These are phyloP conservation scores for Penicillium occitanis DNA, from an alignment of 2,329 filamentous ascomycete species.

Conservation along the genomic window DNA sequence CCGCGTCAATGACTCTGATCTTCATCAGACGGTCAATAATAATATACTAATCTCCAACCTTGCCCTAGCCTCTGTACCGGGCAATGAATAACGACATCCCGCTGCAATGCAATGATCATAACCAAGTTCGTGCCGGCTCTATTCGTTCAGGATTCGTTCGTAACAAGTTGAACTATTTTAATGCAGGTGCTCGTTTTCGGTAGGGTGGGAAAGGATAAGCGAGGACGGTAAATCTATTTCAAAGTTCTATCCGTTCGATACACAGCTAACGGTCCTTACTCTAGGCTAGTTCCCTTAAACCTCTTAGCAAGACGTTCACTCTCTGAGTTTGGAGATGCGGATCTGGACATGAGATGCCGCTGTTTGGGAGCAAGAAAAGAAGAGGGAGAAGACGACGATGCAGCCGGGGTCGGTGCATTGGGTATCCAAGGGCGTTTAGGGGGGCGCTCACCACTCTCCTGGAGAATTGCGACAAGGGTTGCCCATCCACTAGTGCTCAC, in stretches of 20 bases:
- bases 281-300: constrained; percentile 62
- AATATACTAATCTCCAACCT: background rate
- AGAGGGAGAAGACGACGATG: constrained; percentile 28
- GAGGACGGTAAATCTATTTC: constrained; percentile 6
- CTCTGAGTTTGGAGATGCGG: constrained; percentile 48
- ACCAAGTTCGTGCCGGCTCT: background rate
- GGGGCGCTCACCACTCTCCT: constrained; percentile 96
- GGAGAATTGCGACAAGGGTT: constrained; percentile 86
- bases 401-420: constrained; percentile 31
- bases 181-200: background rate
- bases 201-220: background rate
- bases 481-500: constrained; percentile 89
- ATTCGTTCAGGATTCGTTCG: constrained; percentile 4
- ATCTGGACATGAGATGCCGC: constrained; percentile 35
- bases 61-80: background rate
- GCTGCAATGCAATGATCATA: background rate
- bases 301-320: constrained; percentile 64
- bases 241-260: background rate
- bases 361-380: constrained; percentile 30
- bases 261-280: constrained; percentile 29
- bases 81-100: background rate
- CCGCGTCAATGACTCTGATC: background rate
- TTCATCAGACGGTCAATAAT: background rate
- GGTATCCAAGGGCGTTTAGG: constrained; percentile 63
- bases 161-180: background rate